Evolutionary conservation across 2,329 filamentous ascomycete species (phyloP).

Genomic region (Chaetothyriales sp.): DNA sequence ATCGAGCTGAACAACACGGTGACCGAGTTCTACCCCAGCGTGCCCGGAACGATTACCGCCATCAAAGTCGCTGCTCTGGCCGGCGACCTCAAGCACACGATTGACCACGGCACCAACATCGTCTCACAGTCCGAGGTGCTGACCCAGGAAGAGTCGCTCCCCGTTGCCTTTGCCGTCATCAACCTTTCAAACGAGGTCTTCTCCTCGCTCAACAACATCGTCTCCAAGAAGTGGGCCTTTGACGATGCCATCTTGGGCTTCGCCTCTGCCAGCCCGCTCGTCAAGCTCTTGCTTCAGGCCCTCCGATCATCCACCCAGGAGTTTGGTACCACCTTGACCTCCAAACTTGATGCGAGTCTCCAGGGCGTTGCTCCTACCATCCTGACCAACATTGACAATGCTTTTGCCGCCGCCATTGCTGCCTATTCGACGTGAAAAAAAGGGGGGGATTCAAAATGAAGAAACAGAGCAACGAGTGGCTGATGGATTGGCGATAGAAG

Average conservation of each 20-base stretch:
- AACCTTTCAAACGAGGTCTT: neutral
- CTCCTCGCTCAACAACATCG: neutral
- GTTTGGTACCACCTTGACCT: neutral
- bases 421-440: neutral
- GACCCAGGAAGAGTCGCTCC: neutral
- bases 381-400: neutral
- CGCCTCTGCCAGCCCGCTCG: neutral
- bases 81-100: neutral
- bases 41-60: neutral
- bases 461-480: neutral
- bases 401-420: neutral
- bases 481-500: no score
- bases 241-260: neutral
- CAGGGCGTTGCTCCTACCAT: neutral
- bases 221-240: neutral
- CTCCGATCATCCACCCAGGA: neutral
- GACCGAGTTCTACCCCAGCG: neutral
- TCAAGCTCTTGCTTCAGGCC: neutral
- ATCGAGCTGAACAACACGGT: neutral
- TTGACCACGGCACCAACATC: neutral
- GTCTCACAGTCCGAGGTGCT: neutral
- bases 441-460: neutral
- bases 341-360: neutral
- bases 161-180: neutral
- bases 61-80: neutral